Evolutionary conservation across 768 basidiomycete genomes (phyloP), one percentile per base, ranked within the genome.

Genomic region (Arthromyces matolae): DNA sequence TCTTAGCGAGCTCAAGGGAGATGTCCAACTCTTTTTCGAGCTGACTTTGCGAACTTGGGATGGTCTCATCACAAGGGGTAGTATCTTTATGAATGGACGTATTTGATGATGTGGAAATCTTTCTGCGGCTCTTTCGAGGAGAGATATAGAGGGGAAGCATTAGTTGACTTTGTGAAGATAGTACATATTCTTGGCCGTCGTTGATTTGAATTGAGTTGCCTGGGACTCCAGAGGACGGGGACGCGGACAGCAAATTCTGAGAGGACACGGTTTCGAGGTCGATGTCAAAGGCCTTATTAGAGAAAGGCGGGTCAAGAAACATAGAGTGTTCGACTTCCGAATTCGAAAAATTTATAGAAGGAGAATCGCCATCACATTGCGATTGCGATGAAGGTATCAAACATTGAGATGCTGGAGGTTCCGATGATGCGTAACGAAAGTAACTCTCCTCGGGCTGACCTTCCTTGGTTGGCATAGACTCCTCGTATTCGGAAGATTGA

Each of bases 31-130:
- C 71, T n/a, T 52, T 51, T 50, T 78, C 75, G 40, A 50, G 52
- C 37, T 74, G 70, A 47, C 65, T 71, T 50, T 77, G 76, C 25
- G 75, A 77, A 47, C 72, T 77, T 13, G 70, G 72, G n/a, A 77
- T 60, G 8, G 63, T 42, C 40, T 71, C 69, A 12, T 59, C 58
- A 12, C 16, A 43, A 8, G 20, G 42, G 3, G 24, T 28, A 9
- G 16, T 42, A 23, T 41, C 42, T 29, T 49, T 45, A n/a, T 51
- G 20, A 20, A 42, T 22, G 29, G 57, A 51, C 22, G 25, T 22
- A 29, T 33, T 46, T 5, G 36, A 42, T 8, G 47, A 47, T 32
- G 13, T 7, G 27, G 31, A 42, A 14, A 14, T 6, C 31, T 28
- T 45, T 37, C 29, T 38, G 32, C 38, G 47, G 37, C 51, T 44